Conservation (phyloP, 805 yeast species). For the Ogataea chonburiensis region DNA sequence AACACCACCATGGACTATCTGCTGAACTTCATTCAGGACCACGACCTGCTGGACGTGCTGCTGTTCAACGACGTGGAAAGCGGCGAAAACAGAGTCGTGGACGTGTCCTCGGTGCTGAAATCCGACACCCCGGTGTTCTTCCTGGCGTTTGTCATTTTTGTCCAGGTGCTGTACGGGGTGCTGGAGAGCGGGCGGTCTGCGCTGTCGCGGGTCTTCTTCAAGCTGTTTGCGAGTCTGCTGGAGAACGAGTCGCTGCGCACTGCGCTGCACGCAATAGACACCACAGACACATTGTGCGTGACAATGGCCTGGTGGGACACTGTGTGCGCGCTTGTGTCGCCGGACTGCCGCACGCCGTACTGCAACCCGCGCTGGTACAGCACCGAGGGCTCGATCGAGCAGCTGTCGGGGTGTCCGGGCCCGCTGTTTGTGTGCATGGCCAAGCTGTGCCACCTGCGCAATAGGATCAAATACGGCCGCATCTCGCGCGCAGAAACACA, state of each 20-base stretch:
- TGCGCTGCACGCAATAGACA: conserved; percentile 33
- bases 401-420: conserved; percentile 44
- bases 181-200: conserved; percentile 45
- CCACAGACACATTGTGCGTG: conserved; percentile 32
- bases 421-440: conserved; percentile 38
- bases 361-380: conserved; percentile 40
- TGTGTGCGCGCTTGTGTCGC: conserved; percentile 40
- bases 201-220: conserved; percentile 39
- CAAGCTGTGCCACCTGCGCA: conserved; percentile 33
- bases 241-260: conserved; percentile 30
- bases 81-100: conserved; percentile 7
- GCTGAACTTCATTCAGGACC: conserved; percentile 36
- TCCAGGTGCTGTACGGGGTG: conserved; percentile 40
- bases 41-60: conserved; percentile 15
- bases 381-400: conserved; percentile 33
- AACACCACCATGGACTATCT: conserved; percentile 47
- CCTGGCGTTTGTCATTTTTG: conserved; percentile 39
- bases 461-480: conserved; percentile 15
- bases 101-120: conserved; percentile 8
- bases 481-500: conserved; percentile 10
- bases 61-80: conserved; percentile 8
- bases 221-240: conserved; percentile 40
- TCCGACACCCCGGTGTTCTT: conserved; percentile 26
- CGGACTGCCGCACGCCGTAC: conserved; percentile 42
- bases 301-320: conserved; percentile 44